Base-by-base conservation (phyloP, 75 land plant genomes). In the Pinus albicaulis region DNA sequence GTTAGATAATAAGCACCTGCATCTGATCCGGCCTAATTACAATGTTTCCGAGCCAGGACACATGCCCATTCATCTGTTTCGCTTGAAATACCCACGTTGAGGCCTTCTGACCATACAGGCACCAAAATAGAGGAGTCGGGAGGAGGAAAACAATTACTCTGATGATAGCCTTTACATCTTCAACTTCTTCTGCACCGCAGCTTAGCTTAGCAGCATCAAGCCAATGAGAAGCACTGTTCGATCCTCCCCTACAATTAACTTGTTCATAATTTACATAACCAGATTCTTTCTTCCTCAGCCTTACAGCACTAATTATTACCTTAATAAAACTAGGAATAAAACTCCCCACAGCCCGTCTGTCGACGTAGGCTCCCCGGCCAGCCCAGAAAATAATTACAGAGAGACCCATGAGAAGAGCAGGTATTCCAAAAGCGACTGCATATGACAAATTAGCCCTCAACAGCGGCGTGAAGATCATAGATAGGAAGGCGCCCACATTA, bases 21-120 rank as follows among this genome's bases (percentile, higher is more conserved):
- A 82, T 79, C 56, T 82, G 84, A 41, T 82, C 84, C 4, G 84
- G 84, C 55, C 80, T 63, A 26, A 82, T 82, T 36, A 62, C 72
- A 14, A 82, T 3, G 26, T 59, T 34, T 52, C 76, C 82, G 38
- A 82, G 77, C 84, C 84, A 82, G 16, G 82, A 57, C 17, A 82
- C 82, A 4, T 59, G 72, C 7, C 84, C 84, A 79, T 82, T 57
- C 72, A 82, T 62, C 15, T 56, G 26, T 17, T 77, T 62, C 4
- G 84, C 84, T 57, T 82, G 84, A 53, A 82, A 82, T 17, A 82
- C 81, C 84, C 84, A 82, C 28, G 75, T 74, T 4, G 84, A 82
- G 19, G 84, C 75, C 76, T 82, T 82, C 59, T 82, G 84, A 70
- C 74, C 77, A 55, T 52, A 82, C 14, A 82, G 70, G 11, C 82